Evolutionary conservation across 2,329 filamentous ascomycete genomes (phyloP), one percentile per base, ranked within the genome.

Genomic region (Fusarium sp.): DNA sequence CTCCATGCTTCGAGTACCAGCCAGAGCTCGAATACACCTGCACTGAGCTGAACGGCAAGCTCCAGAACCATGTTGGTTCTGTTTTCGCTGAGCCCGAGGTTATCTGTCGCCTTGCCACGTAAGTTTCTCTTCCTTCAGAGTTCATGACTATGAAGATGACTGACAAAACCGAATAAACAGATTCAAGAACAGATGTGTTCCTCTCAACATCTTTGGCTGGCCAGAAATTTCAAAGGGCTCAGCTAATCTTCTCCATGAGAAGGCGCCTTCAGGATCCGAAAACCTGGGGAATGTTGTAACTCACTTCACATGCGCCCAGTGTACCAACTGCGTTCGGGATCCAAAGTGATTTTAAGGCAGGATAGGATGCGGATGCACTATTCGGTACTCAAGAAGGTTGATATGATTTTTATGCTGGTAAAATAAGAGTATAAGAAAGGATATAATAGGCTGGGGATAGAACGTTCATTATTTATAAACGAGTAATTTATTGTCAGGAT

Each of bases 221-320:
- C 71, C 70, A 6, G 73, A 75, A 57, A 73, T 67, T n/a, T 34
- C 66, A 34, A 42, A 50, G 3, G 73, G 73, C 34, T 74, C 68
- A 58, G 34, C 56, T 15, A 67, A 72, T 8, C 66, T 72, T 8
- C 63, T 74, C n/a, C 67, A 69, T 13, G 63, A 65, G 30, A 40
- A 54, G 9, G 26, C 44, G 1, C 70, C 70, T 11, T 56, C 54
- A 12, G 51, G 51, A 9, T 37, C 65, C 11, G 65, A 58, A 18
- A 57, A 56, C 18, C 68, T 73, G 37, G 73, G 62, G 7, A 37
- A 45, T 36, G 54, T 54, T 33, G 69, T 65, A n/a, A 75, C 73
- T n/a, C 69, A 75, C 34, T 75, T 75, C 44, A 75, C 70, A 2
- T 75, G 73, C 42, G 56, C 73, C 9, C 41, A 59, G 42, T 75